These are phyloP conservation scores for Trametes versicolor DNA, from an alignment of 1,284 basidiomycete genomes.

Conservation along the genomic window DNA sequence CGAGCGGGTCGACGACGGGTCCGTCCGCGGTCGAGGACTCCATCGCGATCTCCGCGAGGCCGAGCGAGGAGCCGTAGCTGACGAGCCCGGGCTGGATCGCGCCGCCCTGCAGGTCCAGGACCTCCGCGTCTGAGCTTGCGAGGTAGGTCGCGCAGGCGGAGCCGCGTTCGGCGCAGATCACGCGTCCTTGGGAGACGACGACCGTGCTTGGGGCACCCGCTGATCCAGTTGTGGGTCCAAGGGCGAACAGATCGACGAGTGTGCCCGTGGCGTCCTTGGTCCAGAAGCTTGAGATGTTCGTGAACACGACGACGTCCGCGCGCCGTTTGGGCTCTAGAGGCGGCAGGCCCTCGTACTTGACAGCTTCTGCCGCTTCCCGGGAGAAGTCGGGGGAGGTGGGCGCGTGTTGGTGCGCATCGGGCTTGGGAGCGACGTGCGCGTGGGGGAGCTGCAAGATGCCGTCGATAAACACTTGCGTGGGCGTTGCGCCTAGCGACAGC, in stretches of 20 bases:
- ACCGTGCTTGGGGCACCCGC: slow-evolving; percentile 35
- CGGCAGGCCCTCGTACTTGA: slow-evolving; percentile 72
- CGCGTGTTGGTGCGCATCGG: slow-evolving; percentile 54
- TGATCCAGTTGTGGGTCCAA: background rate
- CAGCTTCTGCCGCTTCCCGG: slow-evolving; percentile 60
- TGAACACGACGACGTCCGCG: slow-evolving; percentile 59
- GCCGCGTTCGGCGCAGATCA: slow-evolving; percentile 52
- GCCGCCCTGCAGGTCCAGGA: slow-evolving; percentile 50
- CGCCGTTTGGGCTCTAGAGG: slow-evolving; percentile 57
- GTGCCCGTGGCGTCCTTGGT: slow-evolving; percentile 9
- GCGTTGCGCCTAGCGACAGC: slow-evolving; percentile 76
- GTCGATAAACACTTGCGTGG: slow-evolving; percentile 75
- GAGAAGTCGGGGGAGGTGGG: slow-evolving; percentile 73
- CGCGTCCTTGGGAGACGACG: slow-evolving; percentile 53
- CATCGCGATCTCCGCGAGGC: slow-evolving; percentile 49
- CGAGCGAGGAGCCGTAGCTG: slow-evolving; percentile 49
- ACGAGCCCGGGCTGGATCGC: slow-evolving; percentile 54
- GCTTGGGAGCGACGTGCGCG: slow-evolving; percentile 57
- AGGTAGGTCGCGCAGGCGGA: slow-evolving; percentile 24
- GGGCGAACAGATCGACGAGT: slow-evolving; percentile 36
- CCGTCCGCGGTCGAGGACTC: slow-evolving; percentile 60
- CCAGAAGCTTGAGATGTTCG: slow-evolving; percentile 63
- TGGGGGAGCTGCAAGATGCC: slow-evolving; percentile 66
- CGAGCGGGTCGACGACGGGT: slow-evolving; percentile 59
- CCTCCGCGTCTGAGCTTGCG: slow-evolving; percentile 44